Conservation (phyloP, 305 asterid genomes). For the Fraxinus paxiana region DNA sequence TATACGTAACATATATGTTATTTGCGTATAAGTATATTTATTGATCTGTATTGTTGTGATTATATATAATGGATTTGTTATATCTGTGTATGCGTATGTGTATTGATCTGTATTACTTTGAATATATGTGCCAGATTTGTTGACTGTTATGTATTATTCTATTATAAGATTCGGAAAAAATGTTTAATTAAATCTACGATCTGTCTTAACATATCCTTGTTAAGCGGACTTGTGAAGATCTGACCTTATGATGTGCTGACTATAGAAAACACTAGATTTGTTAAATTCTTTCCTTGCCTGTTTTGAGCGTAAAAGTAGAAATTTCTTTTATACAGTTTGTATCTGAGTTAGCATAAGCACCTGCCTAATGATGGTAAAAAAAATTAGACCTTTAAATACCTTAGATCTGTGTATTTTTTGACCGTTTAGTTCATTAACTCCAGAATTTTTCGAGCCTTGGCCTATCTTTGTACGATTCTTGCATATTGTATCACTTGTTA, state of each 20-base stretch:
- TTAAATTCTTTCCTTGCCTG: background rate
- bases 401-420: no score
- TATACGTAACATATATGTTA: background rate
- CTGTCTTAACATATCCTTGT: background rate
- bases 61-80: background rate
- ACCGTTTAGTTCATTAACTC: no score
- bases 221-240: background rate
- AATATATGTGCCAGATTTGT: background rate
- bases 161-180: background rate
- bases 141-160: background rate
- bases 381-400: no score
- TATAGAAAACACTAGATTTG: no score
- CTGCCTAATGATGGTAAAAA: no score
- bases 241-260: no score
- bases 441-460: no score
- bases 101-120: background rate
- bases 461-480: no score
- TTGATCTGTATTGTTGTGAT: background rate
- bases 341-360: background rate
- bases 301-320: background rate
- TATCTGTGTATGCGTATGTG: background rate
- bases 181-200: background rate
- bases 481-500: no score
- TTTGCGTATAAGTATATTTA: background rate
- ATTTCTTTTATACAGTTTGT: background rate